phyloP scores from a whole-genome alignment of 1,284 basidiomycete genomes.

The Peniophora sp. region DNA sequence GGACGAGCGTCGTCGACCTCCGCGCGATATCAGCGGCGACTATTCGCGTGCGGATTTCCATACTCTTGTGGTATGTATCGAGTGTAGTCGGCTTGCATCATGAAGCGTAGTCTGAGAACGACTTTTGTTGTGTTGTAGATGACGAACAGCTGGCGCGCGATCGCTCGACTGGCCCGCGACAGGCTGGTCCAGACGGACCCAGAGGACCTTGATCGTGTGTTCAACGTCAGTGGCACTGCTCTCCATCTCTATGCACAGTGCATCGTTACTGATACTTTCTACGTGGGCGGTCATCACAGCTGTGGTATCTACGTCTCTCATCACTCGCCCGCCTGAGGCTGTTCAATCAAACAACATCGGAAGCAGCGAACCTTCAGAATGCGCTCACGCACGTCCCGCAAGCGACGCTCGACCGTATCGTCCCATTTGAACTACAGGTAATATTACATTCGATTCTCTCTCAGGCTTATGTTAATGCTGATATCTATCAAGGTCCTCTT shows the following conservation, averaged over 20 bases:
- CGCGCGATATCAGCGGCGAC: conserved; percentile 63
- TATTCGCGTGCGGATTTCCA: conserved; percentile 66
- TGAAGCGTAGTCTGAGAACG: background rate
- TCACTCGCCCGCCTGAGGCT: conserved; percentile 71
- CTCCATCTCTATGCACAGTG: background rate
- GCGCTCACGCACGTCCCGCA: conserved; percentile 56
- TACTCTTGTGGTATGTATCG: conserved; percentile 59
- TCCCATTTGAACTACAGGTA: conserved; percentile 64
- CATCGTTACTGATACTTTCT: background rate
- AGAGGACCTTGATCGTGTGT: conserved; percentile 52
- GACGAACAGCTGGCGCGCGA: conserved; percentile 76
- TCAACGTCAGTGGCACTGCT: conserved; percentile 44
- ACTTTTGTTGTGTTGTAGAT: conserved; percentile 39
- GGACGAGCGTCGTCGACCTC: conserved; percentile 63
- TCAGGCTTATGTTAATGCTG: too few relatives aligned
- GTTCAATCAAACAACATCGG: conserved; percentile 73
- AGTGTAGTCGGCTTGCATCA: conserved; percentile 14
- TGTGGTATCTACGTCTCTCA: conserved; percentile 77
- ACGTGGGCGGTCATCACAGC: conserved; percentile 30
- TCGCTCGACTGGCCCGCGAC: conserved; percentile 74
- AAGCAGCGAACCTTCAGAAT: conserved; percentile 73
- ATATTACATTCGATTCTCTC: too few relatives aligned
- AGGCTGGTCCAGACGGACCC: conserved; percentile 61
- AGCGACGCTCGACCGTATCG: conserved; percentile 41
- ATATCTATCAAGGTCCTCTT: conserved; percentile 48